Conservation (phyloP, 768 basidiomycete genomes). For the Butyriboletus loyo region DNA sequence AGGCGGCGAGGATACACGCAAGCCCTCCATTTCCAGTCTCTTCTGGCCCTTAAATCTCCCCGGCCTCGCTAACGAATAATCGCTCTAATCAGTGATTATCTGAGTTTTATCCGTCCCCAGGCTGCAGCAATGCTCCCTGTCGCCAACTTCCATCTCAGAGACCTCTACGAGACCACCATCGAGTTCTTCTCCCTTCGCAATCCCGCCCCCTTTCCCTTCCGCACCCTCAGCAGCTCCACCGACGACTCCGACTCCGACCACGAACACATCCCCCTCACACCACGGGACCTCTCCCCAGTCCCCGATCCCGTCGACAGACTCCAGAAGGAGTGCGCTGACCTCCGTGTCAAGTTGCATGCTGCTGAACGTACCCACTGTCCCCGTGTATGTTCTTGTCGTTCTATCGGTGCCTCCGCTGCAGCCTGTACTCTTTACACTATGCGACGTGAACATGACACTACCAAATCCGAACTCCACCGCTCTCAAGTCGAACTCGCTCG, state of each 20-base stretch:
- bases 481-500: conserved; percentile 52
- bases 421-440: conserved; percentile 40
- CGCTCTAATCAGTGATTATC: conserved; percentile 36
- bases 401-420: conserved; percentile 38
- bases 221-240: conserved; percentile 19
- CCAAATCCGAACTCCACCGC: conserved; percentile 53
- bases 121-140: conserved; percentile 41
- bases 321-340: conserved; percentile 42
- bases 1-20: conserved; percentile 19
- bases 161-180: conserved; percentile 53
- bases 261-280: conserved; percentile 27
- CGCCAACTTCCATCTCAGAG: conserved; percentile 45
- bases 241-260: conserved; percentile 30
- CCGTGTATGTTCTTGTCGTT: conserved; percentile 30
- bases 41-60: conserved; percentile 7
- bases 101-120: conserved; percentile 31
- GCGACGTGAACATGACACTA: conserved; percentile 55
- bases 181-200: conserved; percentile 54
- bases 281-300: conserved; percentile 35
- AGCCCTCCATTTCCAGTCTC: conserved; percentile 6
- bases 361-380: conserved; percentile 36
- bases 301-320: conserved; percentile 38
- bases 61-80: conserved; percentile 5
- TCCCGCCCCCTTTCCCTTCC: conserved; percentile 29
- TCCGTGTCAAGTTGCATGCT: conserved; percentile 41